A percentile compares a stretch with the other conserved stretches of the same genome.
Conservation (phyloP, 1,284 basidiomycete genomes). For the Apiotrichum mycotoxinovorans region DNA sequence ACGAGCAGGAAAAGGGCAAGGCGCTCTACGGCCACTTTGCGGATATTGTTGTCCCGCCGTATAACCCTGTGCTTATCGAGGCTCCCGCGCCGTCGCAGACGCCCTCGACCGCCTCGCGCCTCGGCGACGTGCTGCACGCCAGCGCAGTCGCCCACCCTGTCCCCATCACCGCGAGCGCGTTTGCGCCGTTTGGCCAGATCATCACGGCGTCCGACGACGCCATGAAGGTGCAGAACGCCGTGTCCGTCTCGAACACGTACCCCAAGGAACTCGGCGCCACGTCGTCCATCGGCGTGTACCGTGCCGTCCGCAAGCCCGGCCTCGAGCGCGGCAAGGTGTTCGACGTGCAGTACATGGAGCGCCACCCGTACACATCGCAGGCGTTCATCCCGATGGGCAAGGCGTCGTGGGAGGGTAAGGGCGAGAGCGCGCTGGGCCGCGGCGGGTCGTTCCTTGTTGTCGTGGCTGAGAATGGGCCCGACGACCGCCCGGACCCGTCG, state of each 20-base stretch:
- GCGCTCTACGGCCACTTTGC: constrained; percentile 10
- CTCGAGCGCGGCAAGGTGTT: constrained; percentile 55
- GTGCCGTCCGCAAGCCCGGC: constrained; percentile 58
- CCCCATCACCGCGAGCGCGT: constrained; percentile 60
- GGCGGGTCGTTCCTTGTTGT: constrained; percentile 58
- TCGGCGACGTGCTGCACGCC: background rate
- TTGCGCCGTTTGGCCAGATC: constrained; percentile 53
- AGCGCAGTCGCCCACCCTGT: constrained; percentile 20
- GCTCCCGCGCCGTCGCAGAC: background rate
- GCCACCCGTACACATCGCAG: constrained; percentile 59
- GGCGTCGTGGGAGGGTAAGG: constrained; percentile 45
- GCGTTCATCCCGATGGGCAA: constrained; percentile 83
- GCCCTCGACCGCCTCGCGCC: background rate
- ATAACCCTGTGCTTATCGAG: constrained; percentile 6
- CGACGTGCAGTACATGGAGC: constrained; percentile 49
- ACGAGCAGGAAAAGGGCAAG: constrained; percentile 73
- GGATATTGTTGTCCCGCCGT: constrained; percentile 32
- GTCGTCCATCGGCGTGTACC: constrained; percentile 70
- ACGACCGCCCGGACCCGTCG: constrained; percentile 69
- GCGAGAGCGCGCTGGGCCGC: constrained; percentile 37
- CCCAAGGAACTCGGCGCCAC: constrained; percentile 53
- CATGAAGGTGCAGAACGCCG: constrained; percentile 58
- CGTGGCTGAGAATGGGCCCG: constrained; percentile 69
- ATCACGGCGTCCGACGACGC: background rate
- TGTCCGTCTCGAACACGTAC: constrained; percentile 59